These are phyloP conservation scores for Chaetomium sp. DNA, from an alignment of 2,329 filamentous ascomycete species.

Conservation along the genomic window DNA sequence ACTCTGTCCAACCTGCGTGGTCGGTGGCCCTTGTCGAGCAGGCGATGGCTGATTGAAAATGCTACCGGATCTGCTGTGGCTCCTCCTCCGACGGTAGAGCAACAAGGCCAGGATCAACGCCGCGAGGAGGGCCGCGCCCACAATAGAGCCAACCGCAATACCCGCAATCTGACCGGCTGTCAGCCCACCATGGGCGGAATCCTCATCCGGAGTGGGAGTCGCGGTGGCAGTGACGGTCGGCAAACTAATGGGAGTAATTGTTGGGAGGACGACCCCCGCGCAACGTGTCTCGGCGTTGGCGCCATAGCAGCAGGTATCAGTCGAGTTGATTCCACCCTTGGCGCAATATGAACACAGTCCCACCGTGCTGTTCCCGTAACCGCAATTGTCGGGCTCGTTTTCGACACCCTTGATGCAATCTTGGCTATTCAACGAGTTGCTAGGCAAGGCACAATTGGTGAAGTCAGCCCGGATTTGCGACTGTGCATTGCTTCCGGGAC, in stretches of 20 bases:
- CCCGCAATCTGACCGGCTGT: constrained; percentile 88
- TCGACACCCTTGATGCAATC: constrained; percentile 67
- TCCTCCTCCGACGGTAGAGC: constrained; percentile 46
- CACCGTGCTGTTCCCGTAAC: constrained; percentile 63
- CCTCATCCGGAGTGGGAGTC: constrained; percentile 36
- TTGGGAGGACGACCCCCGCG: constrained; percentile 68
- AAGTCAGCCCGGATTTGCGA: constrained; percentile 87
- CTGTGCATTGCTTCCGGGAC: constrained; percentile 57
- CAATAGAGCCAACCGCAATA: constrained; percentile 74
- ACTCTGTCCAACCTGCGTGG: constrained; percentile 32
- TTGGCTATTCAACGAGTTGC: constrained; percentile 65
- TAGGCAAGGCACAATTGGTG: constrained; percentile 76
- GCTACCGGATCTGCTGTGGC: constrained; percentile 59
- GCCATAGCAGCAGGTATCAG: constrained; percentile 89
- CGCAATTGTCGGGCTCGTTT: constrained; percentile 85
- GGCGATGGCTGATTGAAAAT: constrained; percentile 89
- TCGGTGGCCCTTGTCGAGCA: constrained; percentile 43
- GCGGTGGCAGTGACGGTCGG: constrained; percentile 40
- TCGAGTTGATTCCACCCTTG: constrained; percentile 78
- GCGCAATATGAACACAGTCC: constrained; percentile 86
- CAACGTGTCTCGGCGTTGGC: constrained; percentile 70
- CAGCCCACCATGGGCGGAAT: constrained; percentile 39
- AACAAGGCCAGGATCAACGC: constrained; percentile 65
- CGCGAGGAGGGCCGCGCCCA: constrained; percentile 47
- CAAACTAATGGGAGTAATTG: constrained; percentile 62